These are phyloP conservation scores for Ananas comosus DNA, from an alignment of 176 grass and related monocot species.

Conservation along the genomic window DNA sequence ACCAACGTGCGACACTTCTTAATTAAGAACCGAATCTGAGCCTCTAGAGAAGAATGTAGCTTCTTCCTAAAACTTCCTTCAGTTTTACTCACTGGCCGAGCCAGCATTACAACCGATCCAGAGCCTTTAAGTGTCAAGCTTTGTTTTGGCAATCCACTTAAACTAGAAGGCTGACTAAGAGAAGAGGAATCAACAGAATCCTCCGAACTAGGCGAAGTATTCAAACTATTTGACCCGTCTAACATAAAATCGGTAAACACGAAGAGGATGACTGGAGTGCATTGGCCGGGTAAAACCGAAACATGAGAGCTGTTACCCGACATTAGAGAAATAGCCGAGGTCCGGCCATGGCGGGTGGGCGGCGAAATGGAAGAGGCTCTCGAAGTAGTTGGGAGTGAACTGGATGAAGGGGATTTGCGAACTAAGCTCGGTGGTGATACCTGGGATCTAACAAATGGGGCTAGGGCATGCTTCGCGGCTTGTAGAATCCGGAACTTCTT, in stretches of 20 bases:
- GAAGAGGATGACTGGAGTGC: slow-evolving; percentile 81
- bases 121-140: slow-evolving; percentile 34
- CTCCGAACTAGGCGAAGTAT: slow-evolving; percentile 31
- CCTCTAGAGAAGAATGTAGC: slow-evolving; percentile 63
- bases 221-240: slow-evolving; percentile 39
- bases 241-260: slow-evolving; percentile 54
- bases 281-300: slow-evolving; percentile 53
- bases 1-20: slow-evolving; percentile 60
- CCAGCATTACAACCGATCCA: slow-evolving; percentile 47
- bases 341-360: slow-evolving; percentile 38
- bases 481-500: slow-evolving; percentile 76
- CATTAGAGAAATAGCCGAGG: slow-evolving; percentile 63
- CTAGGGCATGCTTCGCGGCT: slow-evolving; percentile 73
- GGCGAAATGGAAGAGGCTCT: slow-evolving; percentile 46
- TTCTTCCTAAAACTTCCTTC: slow-evolving; percentile 50
- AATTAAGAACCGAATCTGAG: slow-evolving; percentile 66
- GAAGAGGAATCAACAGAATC: slow-evolving; percentile 38
- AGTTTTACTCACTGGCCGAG: slow-evolving; percentile 38
- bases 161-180: slow-evolving; percentile 24
- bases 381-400: slow-evolving; percentile 23
- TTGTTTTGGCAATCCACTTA: slow-evolving; percentile 39
- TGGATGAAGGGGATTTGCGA: slow-evolving; percentile 25
- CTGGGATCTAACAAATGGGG: slow-evolving; percentile 49
- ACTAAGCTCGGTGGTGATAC: slow-evolving; percentile 27
- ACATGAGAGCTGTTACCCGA: slow-evolving; percentile 42